Percentiles rank a stretch among this genome's conserved stretches.
Conservation (phyloP, 805 yeast genomes). For the Crinitomyces ghanaensis region DNA sequence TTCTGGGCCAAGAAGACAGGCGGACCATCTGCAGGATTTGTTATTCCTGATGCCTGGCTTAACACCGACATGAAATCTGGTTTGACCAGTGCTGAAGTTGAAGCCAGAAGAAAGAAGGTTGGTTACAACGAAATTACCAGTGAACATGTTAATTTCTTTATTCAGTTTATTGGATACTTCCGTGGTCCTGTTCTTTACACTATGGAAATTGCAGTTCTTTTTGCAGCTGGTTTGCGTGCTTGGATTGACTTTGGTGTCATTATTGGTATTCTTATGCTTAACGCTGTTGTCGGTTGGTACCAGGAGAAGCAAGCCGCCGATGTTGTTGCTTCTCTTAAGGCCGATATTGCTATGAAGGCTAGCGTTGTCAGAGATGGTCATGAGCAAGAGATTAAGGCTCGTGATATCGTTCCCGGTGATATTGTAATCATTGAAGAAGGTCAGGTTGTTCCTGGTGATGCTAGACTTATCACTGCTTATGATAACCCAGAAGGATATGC, state of each 20-base stretch:
- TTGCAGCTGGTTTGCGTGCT: conserved; percentile 94
- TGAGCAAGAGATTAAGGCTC: conserved; percentile 63
- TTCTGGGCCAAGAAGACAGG: conserved; percentile 37
- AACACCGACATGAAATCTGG: conserved; percentile 72
- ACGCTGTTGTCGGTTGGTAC: conserved; percentile 91
- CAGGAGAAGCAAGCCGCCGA: conserved; percentile 98
- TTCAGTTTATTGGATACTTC: conserved; percentile 77
- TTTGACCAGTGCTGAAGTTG: conserved; percentile 64
- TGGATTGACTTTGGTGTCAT: conserved; percentile 99
- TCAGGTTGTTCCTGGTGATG: conserved; percentile 87
- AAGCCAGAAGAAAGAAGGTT: conserved; percentile 76
- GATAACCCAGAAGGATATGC: conserved; percentile 29
- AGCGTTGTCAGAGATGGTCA: conserved; percentile 76
- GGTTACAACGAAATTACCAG: conserved; percentile 86
- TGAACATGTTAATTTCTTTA: conserved; percentile 66
- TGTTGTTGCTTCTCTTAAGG: conserved; percentile 90
- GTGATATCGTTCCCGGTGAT: conserved; percentile 92
- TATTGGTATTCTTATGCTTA: conserved; percentile 74
- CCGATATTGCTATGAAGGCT: conserved; percentile 87
- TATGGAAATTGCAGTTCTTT: conserved; percentile 89
- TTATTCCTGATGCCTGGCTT: conserved; percentile 70
- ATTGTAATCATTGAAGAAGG: conserved; percentile 87
- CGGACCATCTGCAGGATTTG: conserved; percentile 31
- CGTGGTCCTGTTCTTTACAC: conserved; percentile 92
- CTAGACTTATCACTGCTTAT: conserved; percentile 45